Percentiles rank a stretch among this genome's conserved stretches.
Evolutionary conservation across 805 yeast species (phyloP).

Genomic region (Kregervanrija fluxuum): DNA sequence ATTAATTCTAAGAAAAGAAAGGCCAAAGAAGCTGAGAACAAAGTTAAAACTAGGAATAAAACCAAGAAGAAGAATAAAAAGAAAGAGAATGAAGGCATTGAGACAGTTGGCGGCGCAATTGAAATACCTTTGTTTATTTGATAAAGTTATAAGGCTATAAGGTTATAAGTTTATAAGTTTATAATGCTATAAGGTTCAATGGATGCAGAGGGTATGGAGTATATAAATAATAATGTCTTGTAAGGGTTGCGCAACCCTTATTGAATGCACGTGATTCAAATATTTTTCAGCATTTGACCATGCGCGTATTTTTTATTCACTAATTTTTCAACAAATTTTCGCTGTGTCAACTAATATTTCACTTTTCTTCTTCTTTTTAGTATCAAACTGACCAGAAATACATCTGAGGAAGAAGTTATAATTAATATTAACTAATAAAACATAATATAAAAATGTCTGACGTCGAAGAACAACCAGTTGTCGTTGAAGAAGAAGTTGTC

Average conservation of each 20-base stretch:
- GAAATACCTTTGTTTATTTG: slow-evolving; percentile 38
- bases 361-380: slow-evolving; percentile 1
- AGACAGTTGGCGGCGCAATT: slow-evolving; percentile 36
- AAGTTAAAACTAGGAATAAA: slow-evolving; percentile 3
- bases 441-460: slow-evolving; percentile 58
- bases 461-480: slow-evolving; percentile 82
- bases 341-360: neutral
- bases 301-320: neutral
- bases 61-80: slow-evolving; percentile 4
- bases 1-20: neutral
- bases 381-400: slow-evolving; percentile 30
- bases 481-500: slow-evolving; percentile 68
- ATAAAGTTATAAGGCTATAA: neutral
- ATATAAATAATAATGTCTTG: too few species aligned
- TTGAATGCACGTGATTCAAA: neutral
- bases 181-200: too few species aligned
- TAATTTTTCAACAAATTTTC: neutral
- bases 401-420: slow-evolving; percentile 33
- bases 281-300: slow-evolving; percentile 1
- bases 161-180: too few species aligned
- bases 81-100: slow-evolving; percentile 20
- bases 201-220: too few species aligned
- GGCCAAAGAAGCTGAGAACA: slow-evolving; percentile 4
- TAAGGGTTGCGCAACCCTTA: neutral
- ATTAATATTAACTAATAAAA: slow-evolving; percentile 3